Evolutionary conservation across 2,329 filamentous ascomycete genomes (phyloP), one percentile per base, ranked within the genome.

Genomic region (Parastagonospora nodorum): DNA sequence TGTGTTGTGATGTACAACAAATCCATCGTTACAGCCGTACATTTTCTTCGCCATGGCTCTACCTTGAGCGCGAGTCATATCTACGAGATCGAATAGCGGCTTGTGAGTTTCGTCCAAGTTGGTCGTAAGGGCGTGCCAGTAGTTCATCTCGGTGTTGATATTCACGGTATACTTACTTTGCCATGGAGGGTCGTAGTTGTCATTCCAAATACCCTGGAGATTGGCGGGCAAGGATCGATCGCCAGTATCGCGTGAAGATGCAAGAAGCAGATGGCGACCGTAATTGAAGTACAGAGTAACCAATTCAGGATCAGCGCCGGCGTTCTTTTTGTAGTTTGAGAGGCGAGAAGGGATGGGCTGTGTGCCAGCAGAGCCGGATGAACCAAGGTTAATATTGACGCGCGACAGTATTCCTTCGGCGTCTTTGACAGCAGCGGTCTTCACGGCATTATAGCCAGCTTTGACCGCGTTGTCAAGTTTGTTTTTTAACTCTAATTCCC

Each of bases 111-210:
- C 75, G 0, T 68, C 50, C 0, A 69, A 52, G 37, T 66, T 61
- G 2, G 58, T 57, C 1, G 52, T 51, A 8, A 64, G 51, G 1
- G 59, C 61, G 4, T 53, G 72, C 79, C 79, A 82, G 57, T 82
- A 82, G 54, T 82, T 82, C 80, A 82, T 82, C 59, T 82, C 74
- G 0, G 75, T 66, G 36, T 82, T 82, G 61, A 82, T 79, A 53
- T 82, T 80, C 56, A 81, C 78, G 0, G 79, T 82, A 48, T 75
- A 80, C 52, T 78, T 80, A 19, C 71, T 74, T 3, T 78, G 78
- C 79, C 79, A 81, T 0, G 75, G 65, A 5, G 75, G 75, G 8
- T 69, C 58, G 47, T 77, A 77, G 5, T 69, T 51, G 12, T 55
- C 48, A 42, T 78, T 79, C 77, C 76, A 79, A 30, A 80, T 71